Conservation (phyloP, 257 asterid genomes). For the Ophiorrhiza pumila region DNA sequence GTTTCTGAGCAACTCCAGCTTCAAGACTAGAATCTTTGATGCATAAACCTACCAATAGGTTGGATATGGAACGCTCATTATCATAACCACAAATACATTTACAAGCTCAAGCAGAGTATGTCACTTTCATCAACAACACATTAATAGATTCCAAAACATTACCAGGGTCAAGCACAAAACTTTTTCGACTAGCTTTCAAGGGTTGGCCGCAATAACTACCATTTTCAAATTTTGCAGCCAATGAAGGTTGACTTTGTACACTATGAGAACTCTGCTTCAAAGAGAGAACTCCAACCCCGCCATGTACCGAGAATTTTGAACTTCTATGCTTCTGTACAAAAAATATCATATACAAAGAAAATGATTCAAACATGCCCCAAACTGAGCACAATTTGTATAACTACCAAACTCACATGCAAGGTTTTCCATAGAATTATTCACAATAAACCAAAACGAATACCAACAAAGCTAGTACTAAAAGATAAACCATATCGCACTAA, state of each 20-base stretch:
- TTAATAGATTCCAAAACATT: conserved; percentile 23
- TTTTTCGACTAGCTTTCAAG: conserved; percentile 32
- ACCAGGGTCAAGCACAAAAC: conserved; percentile 26
- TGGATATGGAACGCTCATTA: conserved; percentile 34
- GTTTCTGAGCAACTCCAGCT: conserved; percentile 14
- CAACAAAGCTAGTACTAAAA: not conserved
- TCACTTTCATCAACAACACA: conserved; percentile 37
- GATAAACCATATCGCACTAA: not conserved
- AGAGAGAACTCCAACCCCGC: conserved; percentile 63
- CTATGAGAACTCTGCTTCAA: conserved; percentile 43
- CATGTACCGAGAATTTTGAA: conserved; percentile 59
- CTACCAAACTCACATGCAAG: not conserved
- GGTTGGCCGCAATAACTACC: conserved; percentile 30
- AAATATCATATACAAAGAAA: not conserved
- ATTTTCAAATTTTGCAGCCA: conserved; percentile 28
- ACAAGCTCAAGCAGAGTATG: conserved; percentile 32
- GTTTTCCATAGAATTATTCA: not conserved
- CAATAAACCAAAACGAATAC: not conserved
- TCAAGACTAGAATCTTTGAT: conserved; percentile 28
- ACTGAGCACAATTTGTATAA: not conserved
- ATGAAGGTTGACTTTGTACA: conserved; percentile 33
- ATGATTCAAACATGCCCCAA: not conserved
- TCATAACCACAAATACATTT: conserved; percentile 49
- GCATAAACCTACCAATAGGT: conserved; percentile 23
- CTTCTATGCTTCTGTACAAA: conserved; percentile 75